phyloP scores from a whole-genome alignment of 2,329 filamentous ascomycete species.

The Alternaria sp. region DNA sequence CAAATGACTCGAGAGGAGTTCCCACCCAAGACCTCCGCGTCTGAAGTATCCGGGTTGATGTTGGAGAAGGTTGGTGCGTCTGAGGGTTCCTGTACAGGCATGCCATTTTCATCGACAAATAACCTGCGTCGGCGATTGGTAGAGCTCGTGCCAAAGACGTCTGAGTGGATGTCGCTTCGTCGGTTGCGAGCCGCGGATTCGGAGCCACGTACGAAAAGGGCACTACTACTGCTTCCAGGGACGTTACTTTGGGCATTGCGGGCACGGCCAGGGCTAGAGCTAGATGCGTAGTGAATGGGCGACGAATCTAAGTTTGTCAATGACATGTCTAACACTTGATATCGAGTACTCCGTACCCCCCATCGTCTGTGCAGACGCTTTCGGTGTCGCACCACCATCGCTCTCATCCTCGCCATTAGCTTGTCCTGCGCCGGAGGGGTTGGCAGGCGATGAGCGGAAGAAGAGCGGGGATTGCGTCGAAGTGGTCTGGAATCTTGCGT shows the following conservation, averaged over 20 bases:
- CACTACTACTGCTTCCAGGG: slow-evolving; percentile 83
- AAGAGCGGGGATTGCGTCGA: slow-evolving; percentile 77
- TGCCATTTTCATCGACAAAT: slow-evolving; percentile 71
- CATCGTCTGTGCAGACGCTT: slow-evolving; percentile 68
- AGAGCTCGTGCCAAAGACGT: slow-evolving; percentile 61
- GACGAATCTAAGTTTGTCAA: slow-evolving; percentile 75
- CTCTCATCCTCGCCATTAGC: slow-evolving; percentile 56
- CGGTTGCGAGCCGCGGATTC: slow-evolving; percentile 69
- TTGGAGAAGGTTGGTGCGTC: slow-evolving; percentile 72
- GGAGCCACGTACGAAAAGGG: slow-evolving; percentile 77
- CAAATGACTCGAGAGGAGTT: slow-evolving; percentile 86
- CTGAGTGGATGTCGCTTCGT: slow-evolving; percentile 88
- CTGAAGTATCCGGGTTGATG: slow-evolving; percentile 83
- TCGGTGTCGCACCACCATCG: slow-evolving; percentile 74
- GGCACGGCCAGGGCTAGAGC: slow-evolving; percentile 80
- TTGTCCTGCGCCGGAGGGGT: slow-evolving; percentile 52
- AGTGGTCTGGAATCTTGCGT: slow-evolving; percentile 53
- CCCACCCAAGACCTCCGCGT: slow-evolving; percentile 87
- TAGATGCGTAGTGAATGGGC: slow-evolving; percentile 88
- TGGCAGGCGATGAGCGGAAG: slow-evolving; percentile 70
- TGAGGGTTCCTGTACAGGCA: slow-evolving; percentile 64
- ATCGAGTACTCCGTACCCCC: slow-evolving; percentile 64
- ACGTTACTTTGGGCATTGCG: slow-evolving; percentile 71
- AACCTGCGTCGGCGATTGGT: slow-evolving; percentile 63
- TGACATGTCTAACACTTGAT: slow-evolving; percentile 17